Evolutionary conservation across 768 basidiomycete species (phyloP), one percentile per base, ranked within the genome.

Genomic region (Holtermanniella nyarrowii): DNA sequence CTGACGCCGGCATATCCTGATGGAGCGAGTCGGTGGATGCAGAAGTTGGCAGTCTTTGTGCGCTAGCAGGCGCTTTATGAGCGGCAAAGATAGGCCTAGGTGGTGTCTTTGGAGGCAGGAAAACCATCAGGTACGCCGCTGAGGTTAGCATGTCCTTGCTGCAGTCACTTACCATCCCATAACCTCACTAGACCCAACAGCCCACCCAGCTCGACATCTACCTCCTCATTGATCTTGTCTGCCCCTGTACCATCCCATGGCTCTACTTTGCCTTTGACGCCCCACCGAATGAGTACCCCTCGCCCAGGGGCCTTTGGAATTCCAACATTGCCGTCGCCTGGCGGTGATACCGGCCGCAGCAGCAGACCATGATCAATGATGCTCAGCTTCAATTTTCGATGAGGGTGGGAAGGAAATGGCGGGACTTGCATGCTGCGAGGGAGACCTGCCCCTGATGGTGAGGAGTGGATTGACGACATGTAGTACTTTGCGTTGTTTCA

Each of bases 121-220:
- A 66, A 12, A 66, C 54, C 13, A 70, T 53, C 2, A 70, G 52
- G 42, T 70, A 70, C 0, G 68, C 55, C 5, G 63, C 66, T 55
- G 26, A 16, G 31, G 7, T 7, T 37, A 37, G 16, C 31, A 37
- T 37, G 31, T 7, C 31, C 16, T 37, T 37, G 10, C 10, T 7
- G 31, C 26, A 49, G 22, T 23, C 16, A 57, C 61, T 47, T 52
- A 62, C 61, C 55, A 49, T 68, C 66, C 68, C 68, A 70, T 44
- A 70, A 49, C 31, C 62, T 24, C 1, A 62, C 62, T 3, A 67
- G 49, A 5, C 68, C 68, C 4, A 70, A 49, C 0, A 70, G 56
- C 18, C 68, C 66, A 7, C 66, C 68, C n/a, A 70, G 50, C 18
- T 56, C 49, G 16, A 70, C 50, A 10, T 48, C 49, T 16, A 42